Evolutionary conservation across 148 eudicot species (phyloP), one percentile per base, ranked within the genome.

Genomic region (Linanthus parryae): DNA sequence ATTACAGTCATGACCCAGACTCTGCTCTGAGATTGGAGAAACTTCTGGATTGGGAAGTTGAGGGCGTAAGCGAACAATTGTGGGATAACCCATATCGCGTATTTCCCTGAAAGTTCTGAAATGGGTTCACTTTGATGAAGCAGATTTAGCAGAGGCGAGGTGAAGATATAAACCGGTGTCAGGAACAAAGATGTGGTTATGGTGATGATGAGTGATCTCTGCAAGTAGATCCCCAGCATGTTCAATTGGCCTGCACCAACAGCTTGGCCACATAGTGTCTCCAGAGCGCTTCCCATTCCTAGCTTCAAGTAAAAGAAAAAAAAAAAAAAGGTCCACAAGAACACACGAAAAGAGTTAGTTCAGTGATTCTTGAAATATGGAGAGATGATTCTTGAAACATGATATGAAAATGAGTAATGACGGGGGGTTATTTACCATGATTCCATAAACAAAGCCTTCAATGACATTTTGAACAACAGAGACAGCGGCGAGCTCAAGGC

Each of bases 241-340:
- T 61, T 34, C 9, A 38, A 36, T 33, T 47, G 45, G 22, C 64
- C 64, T n/a, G 71, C 71, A 15, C 76, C 67, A 13, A 56, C 63
- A 5, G 76, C 71, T 65, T 71, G 76, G 34, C 71, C 76, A 31
- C 71, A 71, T 14, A 71, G 38, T 7, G 76, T 71, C 54, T 71
- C 76, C 1, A 71, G 56, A 29, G 76, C 71, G 57, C 71, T 71
- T 52, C 76, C 76, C 67, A 71, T 49, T 29, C 76, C 76, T 61
- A 71, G 60, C 76, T 71, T 63, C 20, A 42, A 14, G 33, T 33
- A 3, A 19, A 51, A 19, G 39, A 6, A 2, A 33, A 34, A 18
- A 27, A 14, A 29, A 44, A 14, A 40, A 0, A 15, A 15, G 30
- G 54, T 27, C 18, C 44, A 40, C 13, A 9, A n/a, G n/a, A n/a